phyloP scores from a whole-genome alignment of 352 stramenopile genomes.

The Peronosclerospora sorghi region DNA sequence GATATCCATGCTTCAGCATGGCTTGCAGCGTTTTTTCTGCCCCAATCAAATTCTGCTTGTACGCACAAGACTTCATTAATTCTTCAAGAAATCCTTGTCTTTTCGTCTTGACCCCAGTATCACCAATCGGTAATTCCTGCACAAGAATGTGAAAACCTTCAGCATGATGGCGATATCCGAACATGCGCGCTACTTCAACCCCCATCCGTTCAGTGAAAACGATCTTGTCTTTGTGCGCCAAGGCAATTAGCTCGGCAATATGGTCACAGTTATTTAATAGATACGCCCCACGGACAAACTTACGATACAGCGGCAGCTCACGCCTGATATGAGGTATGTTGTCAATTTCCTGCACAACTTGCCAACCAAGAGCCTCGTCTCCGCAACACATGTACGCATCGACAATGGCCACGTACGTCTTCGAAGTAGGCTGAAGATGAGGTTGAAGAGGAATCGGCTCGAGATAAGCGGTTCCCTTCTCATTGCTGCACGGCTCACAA shows the following conservation, averaged over 20 bases:
- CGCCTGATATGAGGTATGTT: slow-evolving; percentile 25
- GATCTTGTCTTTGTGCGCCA: slow-evolving; percentile 38
- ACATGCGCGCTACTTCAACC: slow-evolving; percentile 53
- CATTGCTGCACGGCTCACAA: slow-evolving; percentile 15
- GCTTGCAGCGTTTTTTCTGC: slow-evolving; percentile 37
- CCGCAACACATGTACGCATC: slow-evolving; percentile 64
- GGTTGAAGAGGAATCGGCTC: slow-evolving; percentile 30
- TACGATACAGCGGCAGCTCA: slow-evolving; percentile 47
- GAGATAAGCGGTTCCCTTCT: background rate
- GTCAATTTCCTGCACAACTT: slow-evolving; percentile 39
- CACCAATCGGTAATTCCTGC: slow-evolving; percentile 21
- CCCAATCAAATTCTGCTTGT: slow-evolving; percentile 44
- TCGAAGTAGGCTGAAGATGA: slow-evolving; percentile 44
- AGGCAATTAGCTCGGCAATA: slow-evolving; percentile 36
- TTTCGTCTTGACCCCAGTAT: slow-evolving; percentile 14
- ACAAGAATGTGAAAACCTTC: slow-evolving; percentile 46
- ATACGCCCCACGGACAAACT: slow-evolving; percentile 61
- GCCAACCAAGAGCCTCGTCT: slow-evolving; percentile 47
- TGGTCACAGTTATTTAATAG: slow-evolving; percentile 50
- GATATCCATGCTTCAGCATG: slow-evolving; percentile 31
- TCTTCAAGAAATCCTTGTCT: slow-evolving; percentile 47
- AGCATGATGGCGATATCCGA: slow-evolving; percentile 33
- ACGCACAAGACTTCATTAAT: slow-evolving; percentile 55
- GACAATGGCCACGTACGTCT: slow-evolving; percentile 63
- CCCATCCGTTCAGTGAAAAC: slow-evolving; percentile 54